Percentiles rank a stretch among this genome's conserved stretches.
Evolutionary conservation across 768 basidiomycete species (phyloP).

Genomic region (Sarcomyxa edulis): DNA sequence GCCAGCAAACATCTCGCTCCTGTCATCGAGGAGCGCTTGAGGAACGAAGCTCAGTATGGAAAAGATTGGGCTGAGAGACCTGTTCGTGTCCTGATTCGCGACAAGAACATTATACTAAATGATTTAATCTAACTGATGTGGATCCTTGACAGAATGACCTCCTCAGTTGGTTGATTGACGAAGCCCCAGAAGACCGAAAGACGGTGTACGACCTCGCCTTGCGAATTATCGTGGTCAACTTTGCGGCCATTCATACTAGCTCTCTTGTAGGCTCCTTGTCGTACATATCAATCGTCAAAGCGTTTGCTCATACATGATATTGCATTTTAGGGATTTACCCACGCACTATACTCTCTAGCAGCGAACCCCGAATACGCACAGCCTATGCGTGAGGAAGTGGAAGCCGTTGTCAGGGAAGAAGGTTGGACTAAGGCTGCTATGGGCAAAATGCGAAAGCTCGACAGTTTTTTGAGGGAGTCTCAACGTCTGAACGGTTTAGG

Average conservation of each 20-base stretch:
- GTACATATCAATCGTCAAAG: background rate
- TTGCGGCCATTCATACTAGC: slow-evolving; percentile 36
- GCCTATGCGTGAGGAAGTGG: slow-evolving; percentile 27
- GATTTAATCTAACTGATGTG: background rate
- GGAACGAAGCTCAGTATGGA: slow-evolving; percentile 4
- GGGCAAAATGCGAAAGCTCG: slow-evolving; percentile 31
- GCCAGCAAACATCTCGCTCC: slow-evolving; percentile 4
- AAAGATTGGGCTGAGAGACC: slow-evolving; percentile 9
- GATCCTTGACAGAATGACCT: slow-evolving; percentile 10
- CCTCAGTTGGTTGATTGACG: slow-evolving; percentile 14
- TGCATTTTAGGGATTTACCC: slow-evolving; percentile 18
- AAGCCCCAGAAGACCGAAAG: slow-evolving; percentile 17
- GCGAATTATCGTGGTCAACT: slow-evolving; percentile 32
- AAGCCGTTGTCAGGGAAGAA: slow-evolving; percentile 18
- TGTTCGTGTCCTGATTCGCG: slow-evolving; percentile 6
- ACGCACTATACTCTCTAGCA: slow-evolving; percentile 23
- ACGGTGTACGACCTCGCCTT: slow-evolving; percentile 16
- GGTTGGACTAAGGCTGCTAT: slow-evolving; percentile 39
- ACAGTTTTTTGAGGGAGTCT: slow-evolving; percentile 42
- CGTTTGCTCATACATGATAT: background rate
- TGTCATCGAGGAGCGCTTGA: slow-evolving; percentile 7
- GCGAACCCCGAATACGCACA: slow-evolving; percentile 20
- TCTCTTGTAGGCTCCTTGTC: slow-evolving; percentile 23
- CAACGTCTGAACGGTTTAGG: slow-evolving; percentile 24
- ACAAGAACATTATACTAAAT: background rate